Conservation (phyloP, 2,329 filamentous ascomycete species). For the Fonsecaea monophora region DNA sequence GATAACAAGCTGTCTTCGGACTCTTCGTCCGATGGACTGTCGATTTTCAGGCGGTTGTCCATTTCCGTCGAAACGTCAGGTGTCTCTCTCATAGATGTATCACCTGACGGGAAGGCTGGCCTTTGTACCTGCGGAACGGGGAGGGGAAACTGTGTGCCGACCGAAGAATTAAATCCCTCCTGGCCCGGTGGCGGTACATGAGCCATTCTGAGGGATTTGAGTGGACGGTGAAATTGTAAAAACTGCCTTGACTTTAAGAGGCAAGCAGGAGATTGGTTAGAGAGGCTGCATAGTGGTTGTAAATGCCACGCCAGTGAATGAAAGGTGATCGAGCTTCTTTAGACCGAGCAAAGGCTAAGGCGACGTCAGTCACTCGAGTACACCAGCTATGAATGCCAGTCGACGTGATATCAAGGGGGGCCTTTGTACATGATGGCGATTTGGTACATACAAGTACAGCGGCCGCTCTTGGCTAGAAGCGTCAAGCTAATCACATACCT, state of each 20-base stretch:
- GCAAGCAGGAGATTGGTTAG: neutral
- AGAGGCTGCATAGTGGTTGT: slow-evolving; percentile 20
- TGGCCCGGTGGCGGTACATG: slow-evolving; percentile 18
- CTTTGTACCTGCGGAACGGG: slow-evolving; percentile 24
- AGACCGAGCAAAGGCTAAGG: neutral
- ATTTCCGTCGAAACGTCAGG: slow-evolving; percentile 31
- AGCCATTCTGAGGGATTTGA: slow-evolving; percentile 13
- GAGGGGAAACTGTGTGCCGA: slow-evolving; percentile 21
- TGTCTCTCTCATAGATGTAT: slow-evolving; percentile 35
- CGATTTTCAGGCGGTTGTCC: slow-evolving; percentile 30
- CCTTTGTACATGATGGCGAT: neutral
- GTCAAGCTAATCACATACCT: neutral
- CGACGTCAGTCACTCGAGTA: neutral
- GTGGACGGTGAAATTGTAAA: neutral
- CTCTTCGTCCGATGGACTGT: slow-evolving; percentile 35
- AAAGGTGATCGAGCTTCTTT: neutral
- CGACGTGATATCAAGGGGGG: neutral
- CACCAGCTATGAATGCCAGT: neutral
- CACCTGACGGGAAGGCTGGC: slow-evolving; percentile 17
- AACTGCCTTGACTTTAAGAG: neutral
- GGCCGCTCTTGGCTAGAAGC: neutral
- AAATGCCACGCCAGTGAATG: neutral
- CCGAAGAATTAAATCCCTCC: slow-evolving; percentile 17
- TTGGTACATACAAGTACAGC: neutral
- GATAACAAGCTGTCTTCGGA: slow-evolving; percentile 34